Evolutionary conservation across 78 protist species (phyloP), one percentile per base, ranked within the genome.

Genomic region (Chrysochromulina parva): DNA sequence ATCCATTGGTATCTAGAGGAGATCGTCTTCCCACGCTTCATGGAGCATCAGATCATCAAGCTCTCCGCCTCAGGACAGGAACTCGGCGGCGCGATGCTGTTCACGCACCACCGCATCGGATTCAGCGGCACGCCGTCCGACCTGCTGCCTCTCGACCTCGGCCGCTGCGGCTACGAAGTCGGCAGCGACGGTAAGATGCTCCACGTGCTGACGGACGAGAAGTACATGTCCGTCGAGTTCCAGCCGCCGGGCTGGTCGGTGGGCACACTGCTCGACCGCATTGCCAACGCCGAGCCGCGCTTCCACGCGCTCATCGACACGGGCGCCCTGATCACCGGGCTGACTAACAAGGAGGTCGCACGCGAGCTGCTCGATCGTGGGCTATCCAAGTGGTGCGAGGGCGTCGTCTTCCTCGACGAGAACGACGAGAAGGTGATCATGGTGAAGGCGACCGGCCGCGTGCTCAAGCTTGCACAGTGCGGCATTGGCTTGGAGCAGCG

Each of bases 261-360:
- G 10, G 52, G 38, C 16, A 48, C 52, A 11, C 60, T 88, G 28
- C 52, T 88, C 47, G 65, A 88, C 16, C 5, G 10, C 65, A 85
- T 93, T 60, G 93, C 95, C 22, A 6, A 66, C 10, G 90, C 93
- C 6, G 58, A 82, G 19, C 96, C 94, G 16, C 94, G 95, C 22
- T 93, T 48, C 91, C 93, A 92, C 90, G 93, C 97, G 48, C 95
- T 96, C 58, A 96, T 96, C 65, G 97, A 96, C 93, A 93, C 96
- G 4, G 97, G 97, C 19, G 97, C 97, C 16, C 91, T 92, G 48
- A 90, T 96, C 50, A 94, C 97, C 48, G 95, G 95, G 28, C 13
- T 91, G 67, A 48, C 73, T 5, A 66, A 66, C 84, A 14, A n/a
- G 52, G 78, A 93, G 76, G 97, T 94, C n/a, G 97, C 97, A 0